A percentile compares a stretch with the other conserved stretches of the same genome.
Evolutionary conservation across 345 rosid species (phyloP).

Genomic region (Firmiana major): DNA sequence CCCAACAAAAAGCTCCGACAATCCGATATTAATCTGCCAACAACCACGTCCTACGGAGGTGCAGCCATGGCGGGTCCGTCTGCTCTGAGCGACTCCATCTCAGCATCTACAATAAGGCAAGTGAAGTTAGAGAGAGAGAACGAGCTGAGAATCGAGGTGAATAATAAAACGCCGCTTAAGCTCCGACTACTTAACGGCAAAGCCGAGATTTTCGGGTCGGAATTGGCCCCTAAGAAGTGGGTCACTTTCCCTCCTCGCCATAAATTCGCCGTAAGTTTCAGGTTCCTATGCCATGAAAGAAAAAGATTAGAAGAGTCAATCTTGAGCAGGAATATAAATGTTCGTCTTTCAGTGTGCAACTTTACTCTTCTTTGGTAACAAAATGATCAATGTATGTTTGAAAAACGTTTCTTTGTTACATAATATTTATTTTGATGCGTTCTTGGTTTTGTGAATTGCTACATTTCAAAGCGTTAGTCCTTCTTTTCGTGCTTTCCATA

Average conservation of each 20-base stretch:
- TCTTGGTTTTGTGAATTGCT: not conserved
- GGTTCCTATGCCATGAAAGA: not conserved
- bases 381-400: too few relatives aligned
- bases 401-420: not conserved
- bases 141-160: slow-evolving; percentile 85
- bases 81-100: too few relatives aligned
- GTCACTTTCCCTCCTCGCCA: slow-evolving; percentile 78
- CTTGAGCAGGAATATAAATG: not conserved
- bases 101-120: slow-evolving; percentile 48
- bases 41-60: slow-evolving; percentile 38
- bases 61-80: slow-evolving; percentile 29
- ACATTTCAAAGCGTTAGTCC: not conserved
- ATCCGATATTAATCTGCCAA: not conserved
- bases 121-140: slow-evolving; percentile 81
- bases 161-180: slow-evolving; percentile 63
- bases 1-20: not conserved
- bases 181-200: slow-evolving; percentile 71
- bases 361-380: not conserved
- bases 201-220: slow-evolving; percentile 89
- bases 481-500: not conserved
- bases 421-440: not conserved
- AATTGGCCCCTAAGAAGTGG: slow-evolving; percentile 83
- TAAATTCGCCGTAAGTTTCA: slow-evolving; percentile 64
- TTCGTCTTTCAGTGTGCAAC: not conserved
- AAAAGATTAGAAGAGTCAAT: not conserved